phyloP scores from a whole-genome alignment of 1,284 basidiomycete species.

The Volvariella surrecta region DNA sequence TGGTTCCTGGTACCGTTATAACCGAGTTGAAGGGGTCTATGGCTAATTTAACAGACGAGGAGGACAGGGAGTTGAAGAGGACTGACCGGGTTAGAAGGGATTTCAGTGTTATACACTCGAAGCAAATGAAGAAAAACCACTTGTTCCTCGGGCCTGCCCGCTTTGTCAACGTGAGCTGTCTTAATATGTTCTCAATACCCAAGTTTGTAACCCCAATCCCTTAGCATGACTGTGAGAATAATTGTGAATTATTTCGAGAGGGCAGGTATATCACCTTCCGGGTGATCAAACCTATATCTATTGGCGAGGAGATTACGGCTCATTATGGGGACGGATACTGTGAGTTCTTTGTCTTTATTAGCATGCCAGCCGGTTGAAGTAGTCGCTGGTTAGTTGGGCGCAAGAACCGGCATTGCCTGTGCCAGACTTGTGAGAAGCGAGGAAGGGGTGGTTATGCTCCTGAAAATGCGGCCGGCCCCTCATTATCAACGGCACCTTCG shows the following conservation, averaged over 20 bases:
- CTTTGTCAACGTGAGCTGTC: constrained; percentile 80
- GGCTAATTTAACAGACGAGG: constrained; percentile 74
- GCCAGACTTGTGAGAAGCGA: constrained; percentile 80
- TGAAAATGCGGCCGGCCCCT: constrained; percentile 35
- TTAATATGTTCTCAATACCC: constrained; percentile 12
- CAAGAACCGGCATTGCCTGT: constrained; percentile 82
- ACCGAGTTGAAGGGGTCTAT: constrained; percentile 82
- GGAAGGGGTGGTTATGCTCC: constrained; percentile 69
- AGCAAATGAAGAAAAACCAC: constrained; percentile 87
- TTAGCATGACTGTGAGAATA: constrained; percentile 88
- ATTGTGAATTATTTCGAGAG: constrained; percentile 81
- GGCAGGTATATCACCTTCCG: constrained; percentile 87
- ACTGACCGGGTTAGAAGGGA: constrained; percentile 72
- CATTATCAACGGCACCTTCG: constrained; percentile 31
- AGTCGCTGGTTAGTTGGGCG: constrained; percentile 55
- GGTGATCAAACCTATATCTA: constrained; percentile 68
- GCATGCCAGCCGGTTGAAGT: constrained; percentile 8
- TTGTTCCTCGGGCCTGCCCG: constrained; percentile 88
- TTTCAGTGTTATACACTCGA: constrained; percentile 88
- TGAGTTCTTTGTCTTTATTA: constrained; percentile 26
- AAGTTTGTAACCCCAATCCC: constrained; percentile 14
- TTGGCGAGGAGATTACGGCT: constrained; percentile 83
- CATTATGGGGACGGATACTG: constrained; percentile 83
- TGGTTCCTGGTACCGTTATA: constrained; percentile 66
- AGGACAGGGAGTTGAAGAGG: constrained; percentile 74